Conservation (phyloP, 2,329 filamentous ascomycete genomes). For the Scopulariopsis brevicaulis region DNA sequence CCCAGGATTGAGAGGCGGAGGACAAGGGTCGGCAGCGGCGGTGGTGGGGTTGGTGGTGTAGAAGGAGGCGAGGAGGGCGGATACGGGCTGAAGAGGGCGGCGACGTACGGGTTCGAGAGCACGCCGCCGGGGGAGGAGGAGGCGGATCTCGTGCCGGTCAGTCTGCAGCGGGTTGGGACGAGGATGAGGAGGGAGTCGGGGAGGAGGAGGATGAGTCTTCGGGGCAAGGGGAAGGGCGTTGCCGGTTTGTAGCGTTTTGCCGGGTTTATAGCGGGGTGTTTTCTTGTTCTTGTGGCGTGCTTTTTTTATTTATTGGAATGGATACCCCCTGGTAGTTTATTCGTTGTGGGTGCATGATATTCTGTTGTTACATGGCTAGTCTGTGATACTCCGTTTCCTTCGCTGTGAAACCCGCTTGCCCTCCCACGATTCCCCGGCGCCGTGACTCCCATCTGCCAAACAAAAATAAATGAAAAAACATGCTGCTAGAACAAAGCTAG, state of each 20-base stretch:
- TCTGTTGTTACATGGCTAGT: no score
- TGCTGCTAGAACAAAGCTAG: not conserved
- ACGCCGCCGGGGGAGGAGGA: not conserved
- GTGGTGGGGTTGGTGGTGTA: not conserved
- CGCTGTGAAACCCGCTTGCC: no score
- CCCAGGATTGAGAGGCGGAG: conserved; percentile 4
- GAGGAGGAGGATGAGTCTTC: conserved; percentile 13
- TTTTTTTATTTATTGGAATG: not conserved
- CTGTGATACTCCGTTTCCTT: no score
- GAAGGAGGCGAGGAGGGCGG: conserved; percentile 6
- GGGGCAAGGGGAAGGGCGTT: not conserved
- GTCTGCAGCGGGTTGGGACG: conserved; percentile 34
- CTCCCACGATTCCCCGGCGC: no score
- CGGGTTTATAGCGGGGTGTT: not conserved
- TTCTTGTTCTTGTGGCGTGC: not conserved
- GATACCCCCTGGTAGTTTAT: no score
- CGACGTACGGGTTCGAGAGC: not conserved
- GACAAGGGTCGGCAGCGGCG: conserved; percentile 4
- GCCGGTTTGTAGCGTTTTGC: not conserved
- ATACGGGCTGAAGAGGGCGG: conserved; percentile 3
- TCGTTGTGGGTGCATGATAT: no score
- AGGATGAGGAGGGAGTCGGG: conserved; percentile 19
- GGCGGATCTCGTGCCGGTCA: conserved; percentile 23
- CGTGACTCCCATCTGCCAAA: no score
- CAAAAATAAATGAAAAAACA: not conserved